A percentile compares a stretch with the other conserved stretches of the same genome.
These are phyloP conservation scores for Lodderomyces orthopsilosis DNA, from an alignment of 1,139 yeast genomes.

Conservation along the genomic window DNA sequence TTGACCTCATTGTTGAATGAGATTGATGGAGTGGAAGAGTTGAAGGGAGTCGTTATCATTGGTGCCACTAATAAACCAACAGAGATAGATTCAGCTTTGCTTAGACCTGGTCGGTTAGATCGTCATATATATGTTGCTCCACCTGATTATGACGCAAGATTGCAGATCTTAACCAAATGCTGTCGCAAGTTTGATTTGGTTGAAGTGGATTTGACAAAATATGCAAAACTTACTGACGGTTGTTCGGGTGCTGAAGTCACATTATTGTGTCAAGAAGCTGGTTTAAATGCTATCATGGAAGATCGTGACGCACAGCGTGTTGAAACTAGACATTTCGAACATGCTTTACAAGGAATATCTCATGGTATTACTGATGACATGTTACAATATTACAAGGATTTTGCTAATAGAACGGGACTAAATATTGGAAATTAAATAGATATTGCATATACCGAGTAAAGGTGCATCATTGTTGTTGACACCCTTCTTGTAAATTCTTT, in stretches of 20 bases:
- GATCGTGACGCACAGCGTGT: conserved; percentile 55
- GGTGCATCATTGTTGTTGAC: conserved; percentile 31
- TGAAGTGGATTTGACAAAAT: conserved; percentile 39
- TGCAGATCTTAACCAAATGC: conserved; percentile 69
- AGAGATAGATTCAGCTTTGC: conserved; percentile 83
- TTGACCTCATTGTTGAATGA: conserved; percentile 87
- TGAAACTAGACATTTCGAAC: conserved; percentile 61
- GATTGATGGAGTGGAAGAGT: conserved; percentile 93
- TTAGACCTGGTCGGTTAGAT: conserved; percentile 93
- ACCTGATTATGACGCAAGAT: conserved; percentile 77
- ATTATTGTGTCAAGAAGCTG: conserved; percentile 90
- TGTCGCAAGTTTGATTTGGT: conserved; percentile 55
- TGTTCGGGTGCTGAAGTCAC: conserved; percentile 97
- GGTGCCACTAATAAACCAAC: conserved; percentile 97
- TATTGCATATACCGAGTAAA: no score
- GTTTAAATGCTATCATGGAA: conserved; percentile 87
- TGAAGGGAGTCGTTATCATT: conserved; percentile 86
- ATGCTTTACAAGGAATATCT: conserved; percentile 65
- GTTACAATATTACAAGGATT: conserved; percentile 70
- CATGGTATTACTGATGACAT: conserved; percentile 81
- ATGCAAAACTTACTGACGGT: conserved; percentile 76
- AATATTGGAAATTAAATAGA: conserved; percentile 17
- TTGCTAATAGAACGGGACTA: conserved; percentile 49
- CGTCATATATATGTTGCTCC: conserved; percentile 90
- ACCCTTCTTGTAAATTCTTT: conserved; percentile 41